These are phyloP conservation scores for Trametes sanguinea DNA, from an alignment of 768 basidiomycete species.

Conservation along the genomic window DNA sequence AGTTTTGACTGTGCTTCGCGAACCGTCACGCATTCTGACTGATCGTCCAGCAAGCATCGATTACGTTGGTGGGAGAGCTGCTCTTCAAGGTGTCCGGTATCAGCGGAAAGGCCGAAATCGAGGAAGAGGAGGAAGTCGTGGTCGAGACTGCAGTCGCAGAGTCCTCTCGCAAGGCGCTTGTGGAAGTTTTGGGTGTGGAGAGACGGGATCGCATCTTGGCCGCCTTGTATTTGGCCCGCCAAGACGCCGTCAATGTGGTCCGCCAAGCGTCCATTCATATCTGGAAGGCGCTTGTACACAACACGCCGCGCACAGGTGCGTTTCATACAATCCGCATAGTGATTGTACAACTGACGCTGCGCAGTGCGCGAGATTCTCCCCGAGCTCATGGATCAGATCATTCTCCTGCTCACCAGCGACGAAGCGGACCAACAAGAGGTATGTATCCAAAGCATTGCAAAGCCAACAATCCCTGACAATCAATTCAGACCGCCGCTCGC, in stretches of 20 bases:
- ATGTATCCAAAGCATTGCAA: conserved; percentile 1
- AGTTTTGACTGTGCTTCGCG: conserved; percentile 25
- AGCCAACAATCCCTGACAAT: neutral
- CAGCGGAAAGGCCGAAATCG: conserved; percentile 81
- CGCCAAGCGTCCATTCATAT: conserved; percentile 92
- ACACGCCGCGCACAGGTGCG: conserved; percentile 86
- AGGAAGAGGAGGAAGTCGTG: conserved; percentile 73
- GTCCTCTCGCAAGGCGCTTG: conserved; percentile 79
- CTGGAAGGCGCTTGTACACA: conserved; percentile 97
- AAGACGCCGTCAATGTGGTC: conserved; percentile 88
- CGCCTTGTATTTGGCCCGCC: conserved; percentile 88
- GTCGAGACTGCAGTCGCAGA: conserved; percentile 67
- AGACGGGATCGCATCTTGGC: conserved; percentile 90
- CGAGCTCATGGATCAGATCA: conserved; percentile 76
- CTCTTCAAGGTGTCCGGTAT: conserved; percentile 98
- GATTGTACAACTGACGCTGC: conserved; percentile 43
- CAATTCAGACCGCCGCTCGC: conserved; percentile 74
- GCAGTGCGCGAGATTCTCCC: conserved; percentile 90
- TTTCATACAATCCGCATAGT: neutral
- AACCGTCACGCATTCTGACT: conserved; percentile 10
- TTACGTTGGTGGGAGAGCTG: conserved; percentile 93
- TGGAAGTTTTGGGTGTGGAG: conserved; percentile 85
- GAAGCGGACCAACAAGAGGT: conserved; percentile 93
- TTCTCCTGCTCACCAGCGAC: conserved; percentile 74
- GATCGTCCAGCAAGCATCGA: conserved; percentile 79